phyloP scores from a whole-genome alignment of 2,329 filamentous ascomycete species.

The Metarhizium brunneum region DNA sequence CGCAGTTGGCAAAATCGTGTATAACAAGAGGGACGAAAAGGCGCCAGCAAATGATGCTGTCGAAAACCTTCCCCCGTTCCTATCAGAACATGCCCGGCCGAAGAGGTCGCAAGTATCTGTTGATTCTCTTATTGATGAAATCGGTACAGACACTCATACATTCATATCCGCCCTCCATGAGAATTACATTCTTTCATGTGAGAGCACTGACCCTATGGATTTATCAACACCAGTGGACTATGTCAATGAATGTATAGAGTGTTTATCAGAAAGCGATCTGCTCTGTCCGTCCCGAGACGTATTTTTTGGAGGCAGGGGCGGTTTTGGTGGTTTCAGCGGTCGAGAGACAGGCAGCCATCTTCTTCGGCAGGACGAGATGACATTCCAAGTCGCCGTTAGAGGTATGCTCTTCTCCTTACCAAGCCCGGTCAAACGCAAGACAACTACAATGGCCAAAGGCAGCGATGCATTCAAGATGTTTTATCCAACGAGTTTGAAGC shows the following conservation, averaged over 20 bases:
- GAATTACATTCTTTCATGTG: conserved; percentile 84
- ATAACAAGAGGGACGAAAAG: conserved; percentile 75
- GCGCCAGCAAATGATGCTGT: conserved; percentile 29
- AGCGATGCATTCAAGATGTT: conserved; percentile 79
- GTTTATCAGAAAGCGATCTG: conserved; percentile 79
- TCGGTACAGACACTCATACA: conserved; percentile 82
- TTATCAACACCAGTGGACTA: conserved; percentile 60
- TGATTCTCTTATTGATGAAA: conserved; percentile 81
- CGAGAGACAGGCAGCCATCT: conserved; percentile 58
- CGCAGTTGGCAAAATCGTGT: conserved; percentile 88
- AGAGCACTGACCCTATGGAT: conserved; percentile 40
- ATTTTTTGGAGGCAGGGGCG: conserved; percentile 55
- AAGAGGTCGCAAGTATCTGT: conserved; percentile 57
- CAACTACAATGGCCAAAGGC: conserved; percentile 31
- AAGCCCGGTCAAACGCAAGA: conserved; percentile 69
- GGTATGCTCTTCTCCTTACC: conserved; percentile 81
- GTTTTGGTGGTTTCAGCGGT: conserved; percentile 28
- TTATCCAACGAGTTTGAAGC: conserved; percentile 73
- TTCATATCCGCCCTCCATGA: conserved; percentile 89
- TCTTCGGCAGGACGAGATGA: conserved; percentile 85
- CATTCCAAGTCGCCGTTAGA: conserved; percentile 82
- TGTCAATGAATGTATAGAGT: conserved; percentile 76
- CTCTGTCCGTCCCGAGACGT: conserved; percentile 64
- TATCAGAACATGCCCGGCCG: conserved; percentile 47
- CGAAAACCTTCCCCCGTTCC: conserved; percentile 50